Percentiles rank a stretch among this genome's conserved stretches.
Evolutionary conservation across 257 asterid genomes (phyloP).

Genomic region (Ilex aquifolium): DNA sequence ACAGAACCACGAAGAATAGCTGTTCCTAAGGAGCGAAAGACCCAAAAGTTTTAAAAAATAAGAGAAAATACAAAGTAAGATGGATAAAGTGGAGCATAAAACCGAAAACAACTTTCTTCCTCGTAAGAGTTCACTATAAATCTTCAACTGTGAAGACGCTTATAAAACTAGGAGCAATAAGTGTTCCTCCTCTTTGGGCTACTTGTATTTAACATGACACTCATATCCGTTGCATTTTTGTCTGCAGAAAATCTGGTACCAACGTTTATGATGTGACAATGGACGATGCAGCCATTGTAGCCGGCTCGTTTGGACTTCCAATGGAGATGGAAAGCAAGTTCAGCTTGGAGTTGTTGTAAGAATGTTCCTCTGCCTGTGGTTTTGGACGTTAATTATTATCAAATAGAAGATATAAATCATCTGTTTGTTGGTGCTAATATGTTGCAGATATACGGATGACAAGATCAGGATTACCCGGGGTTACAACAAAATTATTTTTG

Average conservation of each 20-base stretch:
- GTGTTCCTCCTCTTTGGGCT: too few species aligned
- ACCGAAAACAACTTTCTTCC: too few species aligned
- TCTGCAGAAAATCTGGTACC: constrained; percentile 50
- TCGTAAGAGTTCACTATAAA: too few species aligned
- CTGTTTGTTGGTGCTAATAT: neutral
- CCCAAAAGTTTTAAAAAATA: too few species aligned
- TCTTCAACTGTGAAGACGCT: too few species aligned
- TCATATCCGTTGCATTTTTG: neutral
- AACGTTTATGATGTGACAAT: constrained; percentile 53
- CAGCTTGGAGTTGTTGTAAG: constrained; percentile 65
- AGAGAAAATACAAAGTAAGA: too few species aligned
- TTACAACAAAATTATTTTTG: constrained; percentile 58
- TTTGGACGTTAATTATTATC: neutral
- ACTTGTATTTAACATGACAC: too few species aligned
- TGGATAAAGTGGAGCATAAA: too few species aligned
- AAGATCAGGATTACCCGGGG: constrained; percentile 76
- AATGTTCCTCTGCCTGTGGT: constrained; percentile 1
- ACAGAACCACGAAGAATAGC: too few species aligned
- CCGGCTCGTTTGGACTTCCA: constrained; percentile 80
- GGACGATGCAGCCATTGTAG: constrained; percentile 95
- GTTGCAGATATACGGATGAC: constrained; percentile 69
- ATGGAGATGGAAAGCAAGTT: constrained; percentile 67
- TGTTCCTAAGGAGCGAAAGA: too few species aligned
- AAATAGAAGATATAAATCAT: neutral
- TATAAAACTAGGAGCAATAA: too few species aligned